Conservation (phyloP, 768 basidiomycete genomes). For the Xanthoconium stramineum region DNA sequence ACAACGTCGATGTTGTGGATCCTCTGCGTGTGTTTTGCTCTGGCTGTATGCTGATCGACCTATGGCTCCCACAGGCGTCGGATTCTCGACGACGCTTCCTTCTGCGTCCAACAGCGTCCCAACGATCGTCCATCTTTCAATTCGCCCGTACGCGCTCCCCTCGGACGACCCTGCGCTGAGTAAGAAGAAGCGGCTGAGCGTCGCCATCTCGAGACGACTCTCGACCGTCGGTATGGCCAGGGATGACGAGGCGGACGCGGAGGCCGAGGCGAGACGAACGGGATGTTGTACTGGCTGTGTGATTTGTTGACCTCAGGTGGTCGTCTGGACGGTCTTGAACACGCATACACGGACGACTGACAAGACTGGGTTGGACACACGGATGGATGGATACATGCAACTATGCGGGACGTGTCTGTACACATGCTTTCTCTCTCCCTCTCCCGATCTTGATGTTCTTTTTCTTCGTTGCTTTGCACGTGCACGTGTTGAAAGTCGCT, state of each 20-base stretch:
- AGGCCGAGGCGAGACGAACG: constrained; percentile 18
- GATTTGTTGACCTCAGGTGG: constrained; percentile 32
- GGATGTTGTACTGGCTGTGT: constrained; percentile 40
- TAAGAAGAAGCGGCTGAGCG: constrained; percentile 48
- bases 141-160: constrained; percentile 55
- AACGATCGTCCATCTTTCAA: constrained; percentile 75
- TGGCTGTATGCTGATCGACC: constrained; percentile 4
- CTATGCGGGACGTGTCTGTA: neutral
- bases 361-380: neutral
- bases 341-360: too few species aligned
- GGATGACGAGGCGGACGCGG: neutral
- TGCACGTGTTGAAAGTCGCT: neutral
- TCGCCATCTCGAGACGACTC: constrained; percentile 27
- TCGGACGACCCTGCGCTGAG: constrained; percentile 48
- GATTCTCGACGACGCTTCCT: constrained; percentile 28
- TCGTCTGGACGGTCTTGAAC: neutral
- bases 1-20: neutral
- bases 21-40: neutral
- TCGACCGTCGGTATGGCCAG: constrained; percentile 8
- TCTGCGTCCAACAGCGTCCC: constrained; percentile 35
- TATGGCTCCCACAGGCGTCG: constrained; percentile 16
- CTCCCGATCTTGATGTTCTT: neutral
- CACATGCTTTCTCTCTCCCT: neutral
- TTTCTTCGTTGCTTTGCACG: neutral
- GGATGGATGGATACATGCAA: constrained; percentile 3